Evolutionary conservation across 192 early-diverging fungal species (phyloP), one percentile per base, ranked within the genome.

Genomic region (Phycomyces blakesleeanus): DNA sequence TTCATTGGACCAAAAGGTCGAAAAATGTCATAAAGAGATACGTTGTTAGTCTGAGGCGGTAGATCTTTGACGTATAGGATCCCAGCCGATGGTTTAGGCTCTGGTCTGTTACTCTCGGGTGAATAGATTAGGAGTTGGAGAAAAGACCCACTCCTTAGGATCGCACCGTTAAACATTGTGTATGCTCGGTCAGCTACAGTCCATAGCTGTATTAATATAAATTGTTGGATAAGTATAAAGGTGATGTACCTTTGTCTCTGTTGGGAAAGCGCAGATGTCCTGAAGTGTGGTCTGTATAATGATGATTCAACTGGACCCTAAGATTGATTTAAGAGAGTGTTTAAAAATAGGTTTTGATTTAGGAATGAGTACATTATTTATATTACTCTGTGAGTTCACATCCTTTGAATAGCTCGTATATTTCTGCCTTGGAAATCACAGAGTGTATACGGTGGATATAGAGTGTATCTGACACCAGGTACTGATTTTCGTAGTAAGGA

Each of bases 141-240:
- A 25, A 41, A 42, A 27, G 61, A 58, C 59, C 56, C 52, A 51
- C 53, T 34, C n/a, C 49, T 34, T 26, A 74, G 42, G 5, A 57
- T 39, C 15, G 56, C 54, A 26, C 69, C 66, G 56, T 76, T 75
- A 18, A 73, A 76, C 0, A 74, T 44, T 7, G 78, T 67, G 61
- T 66, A 79, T n/a, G 78, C 78, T 47, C 63, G 56, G 38, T 79
- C 78, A 26, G 78, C 78, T 71, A 61, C 8, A 69, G 44, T 26
- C 24, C 39, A 54, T 18, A 16, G 21, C 3, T 49, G 29, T 18
- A 37, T 18, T 34, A 38, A 56, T 50, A 44, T 51, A n/a, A 55
- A 11, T 29, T 22, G 34, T 34, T 24, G 5, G 21, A 61, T 27
- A 34, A 15, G 29, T 51, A 34, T n/a, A 0, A 34, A 37, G 25